Evolutionary conservation across 495 filamentous ascomycete species (phyloP).

Genomic region (Aspergillus incahuasiensis): DNA sequence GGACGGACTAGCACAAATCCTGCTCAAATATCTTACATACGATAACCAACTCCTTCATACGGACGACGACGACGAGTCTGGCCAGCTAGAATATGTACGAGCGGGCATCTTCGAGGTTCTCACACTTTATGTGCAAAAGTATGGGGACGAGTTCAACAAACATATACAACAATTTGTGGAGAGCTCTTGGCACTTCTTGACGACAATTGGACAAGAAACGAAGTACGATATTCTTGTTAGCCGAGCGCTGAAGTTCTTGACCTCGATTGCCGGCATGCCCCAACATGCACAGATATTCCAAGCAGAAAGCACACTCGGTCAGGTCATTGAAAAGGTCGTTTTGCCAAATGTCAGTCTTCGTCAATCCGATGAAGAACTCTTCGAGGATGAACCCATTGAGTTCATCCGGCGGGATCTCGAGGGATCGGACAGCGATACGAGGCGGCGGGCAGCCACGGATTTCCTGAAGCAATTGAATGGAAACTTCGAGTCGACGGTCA

Average conservation of each 20-base stretch:
- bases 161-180: constrained; percentile 77
- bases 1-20: constrained; percentile 61
- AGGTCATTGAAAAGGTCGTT: constrained; percentile 92
- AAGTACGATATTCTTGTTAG: constrained; percentile 96
- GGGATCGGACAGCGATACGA: constrained; percentile 90
- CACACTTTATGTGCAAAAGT: constrained; percentile 85
- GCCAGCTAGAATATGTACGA: constrained; percentile 76
- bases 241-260: constrained; percentile 89
- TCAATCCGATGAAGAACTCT: constrained; percentile 89
- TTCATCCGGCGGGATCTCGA: constrained; percentile 95
- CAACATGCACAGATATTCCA: constrained; percentile 84
- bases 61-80: constrained; percentile 81
- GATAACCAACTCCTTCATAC: constrained; percentile 75
- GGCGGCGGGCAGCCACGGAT: constrained; percentile 86
- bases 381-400: constrained; percentile 98
- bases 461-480: constrained; percentile 83
- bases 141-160: constrained; percentile 81
- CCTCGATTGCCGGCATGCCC: constrained; percentile 70
- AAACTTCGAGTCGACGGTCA: constrained; percentile 81
- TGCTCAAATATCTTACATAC: constrained; percentile 92
- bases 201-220: constrained; percentile 75
- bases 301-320: constrained; percentile 62
- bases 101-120: constrained; percentile 88
- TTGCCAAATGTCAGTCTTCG: constrained; percentile 86
- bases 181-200: constrained; percentile 86